Percentiles rank a stretch among this genome's conserved stretches.
These are phyloP conservation scores for Candida sphagnicola DNA, from an alignment of 805 yeast genomes.

Conservation along the genomic window DNA sequence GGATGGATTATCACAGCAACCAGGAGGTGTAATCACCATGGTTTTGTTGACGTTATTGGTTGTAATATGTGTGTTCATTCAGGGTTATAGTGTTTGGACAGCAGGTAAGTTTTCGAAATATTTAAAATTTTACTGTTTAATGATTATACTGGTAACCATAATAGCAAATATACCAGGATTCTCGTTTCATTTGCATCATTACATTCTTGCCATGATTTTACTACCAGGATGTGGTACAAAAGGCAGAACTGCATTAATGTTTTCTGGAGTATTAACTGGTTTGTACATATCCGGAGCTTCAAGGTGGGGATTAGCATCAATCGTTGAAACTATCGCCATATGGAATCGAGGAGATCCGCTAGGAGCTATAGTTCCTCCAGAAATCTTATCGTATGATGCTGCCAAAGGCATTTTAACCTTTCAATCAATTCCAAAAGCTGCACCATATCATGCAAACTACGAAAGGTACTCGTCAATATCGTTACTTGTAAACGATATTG, in stretches of 20 bases:
- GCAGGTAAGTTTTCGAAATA: constrained; percentile 66
- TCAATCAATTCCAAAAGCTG: constrained; percentile 15
- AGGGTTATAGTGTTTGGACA: constrained; percentile 77
- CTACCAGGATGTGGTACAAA: constrained; percentile 82
- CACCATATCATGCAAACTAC: constrained; percentile 10
- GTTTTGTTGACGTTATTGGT: constrained; percentile 45
- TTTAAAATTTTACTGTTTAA: constrained; percentile 47
- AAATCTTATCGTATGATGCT: constrained; percentile 28
- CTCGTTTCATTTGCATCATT: constrained; percentile 74
- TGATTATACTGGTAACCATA: constrained; percentile 40
- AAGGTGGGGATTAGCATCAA: constrained; percentile 91
- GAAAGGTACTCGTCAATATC: constrained; percentile 50
- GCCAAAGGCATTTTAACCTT: constrained; percentile 34
- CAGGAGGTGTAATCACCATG: constrained; percentile 73
- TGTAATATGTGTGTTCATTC: constrained; percentile 56
- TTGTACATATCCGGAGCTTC: constrained; percentile 79
- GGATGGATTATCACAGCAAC: constrained; percentile 65
- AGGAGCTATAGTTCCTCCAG: constrained; percentile 50
- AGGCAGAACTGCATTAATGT: constrained; percentile 64
- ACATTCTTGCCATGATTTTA: constrained; percentile 68
- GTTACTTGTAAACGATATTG: constrained; percentile 73
- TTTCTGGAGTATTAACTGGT: constrained; percentile 85
- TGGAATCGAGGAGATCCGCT: constrained; percentile 73
- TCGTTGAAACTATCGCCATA: constrained; percentile 70
- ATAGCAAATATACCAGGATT: constrained; percentile 59